Evolutionary conservation across 177 flowering plant genomes (phyloP), one percentile per base, ranked within the genome.

Genomic region (Telopea speciosissima): DNA sequence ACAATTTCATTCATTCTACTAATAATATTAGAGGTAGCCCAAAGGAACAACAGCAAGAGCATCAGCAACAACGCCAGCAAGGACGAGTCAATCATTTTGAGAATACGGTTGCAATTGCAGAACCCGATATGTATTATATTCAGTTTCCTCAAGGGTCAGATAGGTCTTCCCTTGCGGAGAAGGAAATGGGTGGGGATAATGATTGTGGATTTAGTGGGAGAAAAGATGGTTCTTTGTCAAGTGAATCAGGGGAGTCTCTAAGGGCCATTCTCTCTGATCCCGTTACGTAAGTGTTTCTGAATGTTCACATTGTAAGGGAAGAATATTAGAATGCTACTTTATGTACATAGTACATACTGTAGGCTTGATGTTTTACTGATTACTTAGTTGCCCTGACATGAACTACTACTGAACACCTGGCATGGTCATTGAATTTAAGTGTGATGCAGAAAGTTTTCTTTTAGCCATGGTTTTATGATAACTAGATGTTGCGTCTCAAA

Each of bases 181-280:
- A 88, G 82, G 95, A 86, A 58, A 17, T 72, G 0, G 82, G 65
- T 69, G 79, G 80, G 67, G 97, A 86, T 63, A 89, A 85, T 74
- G 89, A 88, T 14, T 83, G 87, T 71, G 90, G 91, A 49, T 82
- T 81, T 78, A 84, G 85, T 77, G 87, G 89, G 66, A 84, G 91
- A 70, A 89, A 86, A 76, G 96, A 92, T 62, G 75, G 56, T 22
- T 74, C 78, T 4, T 70, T 72, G 66, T 76, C 81, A 11, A 78
- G 71, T 49, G 95, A 86, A 74, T 80, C 93, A 1, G 88, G 88
- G 62, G 93, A 90, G 65, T 85, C 95, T 24, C 70, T 91, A 66
- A 85, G 89, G 77, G 67, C 79, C 0, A 91, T 90, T 80, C 84
- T 93, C 3, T 91, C 97, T 0, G 97, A 93, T 66, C 96, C 97